Evolutionary conservation across 106 monocot species (phyloP), one percentile per base, ranked within the genome.

Genomic region (Dactylorhiza incarnata): DNA sequence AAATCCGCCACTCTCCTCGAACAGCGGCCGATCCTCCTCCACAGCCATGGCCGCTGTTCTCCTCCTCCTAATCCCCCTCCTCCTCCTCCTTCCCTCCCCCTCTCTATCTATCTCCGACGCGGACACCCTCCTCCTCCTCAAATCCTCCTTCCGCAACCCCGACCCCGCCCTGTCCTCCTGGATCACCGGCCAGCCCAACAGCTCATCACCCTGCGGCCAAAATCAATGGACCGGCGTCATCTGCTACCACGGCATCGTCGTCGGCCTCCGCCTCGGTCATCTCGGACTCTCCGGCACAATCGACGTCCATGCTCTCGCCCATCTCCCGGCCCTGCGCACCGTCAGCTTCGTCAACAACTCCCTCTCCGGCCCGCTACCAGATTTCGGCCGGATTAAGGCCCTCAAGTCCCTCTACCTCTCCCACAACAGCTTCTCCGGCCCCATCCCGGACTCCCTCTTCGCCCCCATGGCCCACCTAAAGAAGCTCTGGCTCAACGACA

Each of bases 401-500:
- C 78, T 92, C 43, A 80, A 75, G 54, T 68, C 83, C 45, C 29
- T 92, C 8, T 89, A 81, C 83, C 73, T 92, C 55, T 85, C 89
- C 29, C 12, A 59, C 73, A 92, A 89, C 79, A 29, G 9, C 37
- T 85, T 92, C 73, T 53, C 83, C 23, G 89, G 92, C 3, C 7
- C 12, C 24, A 50, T 92, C 73, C 76, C 78, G 12, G 67, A 23
- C 25, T 72, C 45, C 48, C 54, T 67, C 62, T 88, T 92, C 78
- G 20, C 79, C 50, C n/a, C 16, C 15, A 74, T 88, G 86, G 19
- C 59, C 20, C 80, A 73, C 59, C 80, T 92, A n/a, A 86, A 83
- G 86, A 86, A 86, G 76, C 77, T 92, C 46, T 88, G 84, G 80
- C 77, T 92, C 45, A n/a, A 78, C 74, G 71, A 48, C 13, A 92